Conservation (phyloP, 768 basidiomycete genomes). For the Phaeolepiota aurea region DNA sequence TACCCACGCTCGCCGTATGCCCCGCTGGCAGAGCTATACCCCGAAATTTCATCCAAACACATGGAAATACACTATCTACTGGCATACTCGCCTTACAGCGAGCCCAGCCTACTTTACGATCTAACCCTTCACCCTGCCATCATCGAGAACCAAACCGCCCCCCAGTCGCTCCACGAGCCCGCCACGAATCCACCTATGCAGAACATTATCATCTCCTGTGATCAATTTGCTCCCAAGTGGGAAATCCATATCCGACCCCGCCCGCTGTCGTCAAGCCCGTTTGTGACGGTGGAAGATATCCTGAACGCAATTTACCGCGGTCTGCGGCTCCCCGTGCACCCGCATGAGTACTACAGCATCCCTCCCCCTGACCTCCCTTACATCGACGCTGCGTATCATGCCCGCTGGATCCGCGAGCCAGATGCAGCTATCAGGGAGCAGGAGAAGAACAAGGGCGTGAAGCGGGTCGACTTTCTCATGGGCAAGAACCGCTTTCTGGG, state of each 20-base stretch:
- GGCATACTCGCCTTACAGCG: conserved; percentile 23
- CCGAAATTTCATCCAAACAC: conserved; percentile 13
- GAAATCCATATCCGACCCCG: conserved; percentile 24
- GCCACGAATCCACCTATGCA: conserved; percentile 34
- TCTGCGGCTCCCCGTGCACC: conserved; percentile 37
- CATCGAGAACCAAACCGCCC: conserved; percentile 13
- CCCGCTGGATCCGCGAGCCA: conserved; percentile 25
- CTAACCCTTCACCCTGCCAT: conserved; percentile 24
- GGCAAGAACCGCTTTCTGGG: conserved; percentile 40
- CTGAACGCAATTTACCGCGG: conserved; percentile 34
- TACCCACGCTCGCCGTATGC: conserved; percentile 16
- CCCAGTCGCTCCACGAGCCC: conserved; percentile 26
- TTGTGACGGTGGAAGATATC: conserved; percentile 41
- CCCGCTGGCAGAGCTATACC: conserved; percentile 12
- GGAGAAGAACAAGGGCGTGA: conserved; percentile 41
- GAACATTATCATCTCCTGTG: conserved; percentile 23
- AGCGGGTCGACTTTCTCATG: conserved; percentile 47
- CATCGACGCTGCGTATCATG: conserved; percentile 38
- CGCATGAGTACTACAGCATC: conserved; percentile 32
- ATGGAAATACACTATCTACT: conserved; percentile 36
- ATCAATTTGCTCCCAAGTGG: conserved; percentile 18
- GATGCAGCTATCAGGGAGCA: conserved; percentile 20
- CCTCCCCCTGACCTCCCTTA: conserved; percentile 20
- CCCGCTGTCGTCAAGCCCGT: conserved; percentile 15
- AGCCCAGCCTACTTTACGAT: conserved; percentile 29